Evolutionary conservation across 306 rosid genomes (phyloP).

Genomic region (Hylodesmum podocarpum): DNA sequence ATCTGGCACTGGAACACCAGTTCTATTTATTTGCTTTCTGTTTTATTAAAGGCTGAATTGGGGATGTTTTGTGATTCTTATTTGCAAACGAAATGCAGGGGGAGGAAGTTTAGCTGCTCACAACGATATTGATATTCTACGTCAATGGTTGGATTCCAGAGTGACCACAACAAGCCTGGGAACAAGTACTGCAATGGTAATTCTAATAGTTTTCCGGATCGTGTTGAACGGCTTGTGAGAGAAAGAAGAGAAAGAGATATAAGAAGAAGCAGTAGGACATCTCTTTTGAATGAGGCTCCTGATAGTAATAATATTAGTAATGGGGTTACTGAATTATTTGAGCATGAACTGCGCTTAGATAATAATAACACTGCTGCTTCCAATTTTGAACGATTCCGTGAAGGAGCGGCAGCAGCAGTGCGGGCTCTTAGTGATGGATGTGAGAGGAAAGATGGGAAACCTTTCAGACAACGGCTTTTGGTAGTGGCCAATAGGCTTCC

Average conservation of each 20-base stretch:
- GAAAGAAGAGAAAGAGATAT: slow-evolving; percentile 65
- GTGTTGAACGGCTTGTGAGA: slow-evolving; percentile 67
- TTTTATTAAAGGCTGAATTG: slow-evolving; percentile 16
- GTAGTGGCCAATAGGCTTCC: slow-evolving; percentile 95
- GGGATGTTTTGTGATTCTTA: slow-evolving; percentile 18
- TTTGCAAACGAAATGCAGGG: slow-evolving; percentile 59
- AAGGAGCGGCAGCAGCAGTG: slow-evolving; percentile 50
- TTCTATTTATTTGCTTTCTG: neutral
- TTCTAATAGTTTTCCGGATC: slow-evolving; percentile 43
- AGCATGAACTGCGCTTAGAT: slow-evolving; percentile 51
- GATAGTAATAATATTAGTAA: slow-evolving; percentile 33
- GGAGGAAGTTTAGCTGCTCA: slow-evolving; percentile 31
- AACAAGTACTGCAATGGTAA: slow-evolving; percentile 58
- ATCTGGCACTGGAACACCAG: slow-evolving; percentile 11
- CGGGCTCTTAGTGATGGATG: slow-evolving; percentile 41
- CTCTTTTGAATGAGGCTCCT: slow-evolving; percentile 50
- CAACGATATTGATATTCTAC: slow-evolving; percentile 31
- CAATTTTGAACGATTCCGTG: slow-evolving; percentile 38
- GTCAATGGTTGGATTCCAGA: slow-evolving; percentile 52
- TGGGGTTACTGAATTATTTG: slow-evolving; percentile 43
- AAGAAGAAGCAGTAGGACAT: slow-evolving; percentile 50
- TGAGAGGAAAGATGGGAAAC: slow-evolving; percentile 46
- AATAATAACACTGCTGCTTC: slow-evolving; percentile 47
- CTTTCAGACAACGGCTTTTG: slow-evolving; percentile 66
- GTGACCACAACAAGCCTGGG: slow-evolving; percentile 69